Evolutionary conservation across 345 rosid species (phyloP).

Genomic region (Eutrema japonicum): DNA sequence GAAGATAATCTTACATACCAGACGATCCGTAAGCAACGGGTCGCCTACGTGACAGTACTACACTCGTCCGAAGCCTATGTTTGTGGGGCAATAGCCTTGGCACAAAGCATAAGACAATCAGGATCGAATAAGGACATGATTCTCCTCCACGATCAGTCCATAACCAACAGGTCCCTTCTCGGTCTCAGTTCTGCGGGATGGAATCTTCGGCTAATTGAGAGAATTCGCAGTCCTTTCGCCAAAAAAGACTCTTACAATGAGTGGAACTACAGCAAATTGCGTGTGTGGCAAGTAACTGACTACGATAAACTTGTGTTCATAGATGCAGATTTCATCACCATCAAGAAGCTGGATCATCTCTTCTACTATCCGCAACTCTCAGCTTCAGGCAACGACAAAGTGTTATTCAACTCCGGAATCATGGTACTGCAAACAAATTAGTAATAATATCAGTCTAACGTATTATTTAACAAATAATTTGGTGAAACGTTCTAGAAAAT

Average conservation of each 20-base stretch:
- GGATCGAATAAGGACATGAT: constrained; percentile 58
- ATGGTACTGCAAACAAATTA: constrained; percentile 51
- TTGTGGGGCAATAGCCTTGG: constrained; percentile 89
- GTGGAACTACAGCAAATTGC: constrained; percentile 91
- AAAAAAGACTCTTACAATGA: constrained; percentile 65
- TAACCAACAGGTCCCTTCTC: constrained; percentile 46
- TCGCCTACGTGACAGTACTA: constrained; percentile 82
- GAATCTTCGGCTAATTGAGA: constrained; percentile 52
- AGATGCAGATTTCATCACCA: constrained; percentile 67
- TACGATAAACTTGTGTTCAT: constrained; percentile 74
- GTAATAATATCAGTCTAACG: background rate
- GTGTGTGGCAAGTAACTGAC: constrained; percentile 67
- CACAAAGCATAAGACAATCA: constrained; percentile 68
- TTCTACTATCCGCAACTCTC: constrained; percentile 73
- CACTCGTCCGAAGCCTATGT: constrained; percentile 90
- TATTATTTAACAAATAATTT: background rate
- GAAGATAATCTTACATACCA: background rate
- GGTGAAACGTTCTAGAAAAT: background rate
- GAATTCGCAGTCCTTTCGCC: constrained; percentile 71
- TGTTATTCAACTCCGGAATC: constrained; percentile 75
- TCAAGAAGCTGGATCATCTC: constrained; percentile 58
- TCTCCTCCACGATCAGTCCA: constrained; percentile 68
- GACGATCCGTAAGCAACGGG: constrained; percentile 13
- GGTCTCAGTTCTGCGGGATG: constrained; percentile 73
- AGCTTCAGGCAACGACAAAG: constrained; percentile 51